A percentile compares a stretch with the other conserved stretches of the same genome.
These are phyloP conservation scores for Xylariaceae sp. DNA, from an alignment of 2,329 filamentous ascomycete genomes.

Conservation along the genomic window DNA sequence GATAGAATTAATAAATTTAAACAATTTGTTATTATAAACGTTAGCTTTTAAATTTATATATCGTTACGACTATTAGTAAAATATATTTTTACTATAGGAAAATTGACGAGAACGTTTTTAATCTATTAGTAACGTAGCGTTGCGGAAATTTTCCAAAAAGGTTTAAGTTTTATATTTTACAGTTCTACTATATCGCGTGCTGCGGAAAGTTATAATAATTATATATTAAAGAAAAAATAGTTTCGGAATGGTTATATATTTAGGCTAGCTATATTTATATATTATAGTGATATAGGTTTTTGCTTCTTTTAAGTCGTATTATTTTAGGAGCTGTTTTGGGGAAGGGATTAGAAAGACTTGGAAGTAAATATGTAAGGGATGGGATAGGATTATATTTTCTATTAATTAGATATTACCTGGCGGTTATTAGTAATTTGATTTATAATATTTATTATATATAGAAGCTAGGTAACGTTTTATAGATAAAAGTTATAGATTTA, in stretches of 20 bases:
- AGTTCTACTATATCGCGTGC: not conserved
- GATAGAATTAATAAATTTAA: not conserved
- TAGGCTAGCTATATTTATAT: not conserved
- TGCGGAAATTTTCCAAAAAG: not conserved
- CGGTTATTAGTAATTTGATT: not conserved
- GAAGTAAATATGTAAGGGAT: not conserved
- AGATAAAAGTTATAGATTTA: not conserved
- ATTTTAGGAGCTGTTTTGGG: too few species aligned
- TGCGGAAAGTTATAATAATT: not conserved
- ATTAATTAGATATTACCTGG: not conserved
- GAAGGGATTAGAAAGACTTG: not conserved
- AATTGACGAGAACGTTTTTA: not conserved
- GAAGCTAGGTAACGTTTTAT: not conserved
- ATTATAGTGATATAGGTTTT: too few species aligned
- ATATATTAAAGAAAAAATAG: not conserved
- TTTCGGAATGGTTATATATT: not conserved
- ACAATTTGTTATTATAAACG: not conserved
- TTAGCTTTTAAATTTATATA: not conserved
- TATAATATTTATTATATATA: not conserved
- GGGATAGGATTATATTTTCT: not conserved
- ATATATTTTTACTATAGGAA: not conserved
- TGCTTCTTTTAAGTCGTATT: too few species aligned
- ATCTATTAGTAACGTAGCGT: not conserved
- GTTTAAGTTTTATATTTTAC: not conserved
- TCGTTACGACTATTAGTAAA: not conserved